Percentiles rank a stretch among this genome's conserved stretches.
Evolutionary conservation across 139 green algal species (phyloP).

Genomic region (Medakamo hakoo): DNA sequence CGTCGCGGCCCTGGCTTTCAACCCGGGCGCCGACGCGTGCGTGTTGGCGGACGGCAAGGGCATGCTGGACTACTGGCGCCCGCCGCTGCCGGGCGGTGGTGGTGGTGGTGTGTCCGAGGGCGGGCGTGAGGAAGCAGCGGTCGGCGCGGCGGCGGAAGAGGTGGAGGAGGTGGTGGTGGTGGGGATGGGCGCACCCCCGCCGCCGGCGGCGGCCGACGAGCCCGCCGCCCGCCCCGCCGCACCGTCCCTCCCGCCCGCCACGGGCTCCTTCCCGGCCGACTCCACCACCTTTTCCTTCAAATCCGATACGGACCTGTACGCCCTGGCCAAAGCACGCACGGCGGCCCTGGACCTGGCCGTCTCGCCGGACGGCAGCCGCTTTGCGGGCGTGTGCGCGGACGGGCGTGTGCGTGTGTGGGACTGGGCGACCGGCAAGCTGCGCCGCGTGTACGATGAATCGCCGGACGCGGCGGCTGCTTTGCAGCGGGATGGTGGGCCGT

Average conservation of each 20-base stretch:
- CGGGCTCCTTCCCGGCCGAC: conserved; percentile 23
- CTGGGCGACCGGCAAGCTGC: conserved; percentile 72
- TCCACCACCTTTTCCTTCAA: conserved; percentile 53
- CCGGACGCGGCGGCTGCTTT: conserved; percentile 63
- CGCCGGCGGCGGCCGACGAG: no score
- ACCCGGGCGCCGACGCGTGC: no score
- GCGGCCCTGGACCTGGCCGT: conserved; percentile 32
- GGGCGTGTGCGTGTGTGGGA: conserved; percentile 68
- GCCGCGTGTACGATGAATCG: conserved; percentile 70
- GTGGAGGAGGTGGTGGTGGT: no score
- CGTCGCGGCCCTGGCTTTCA: neutral
- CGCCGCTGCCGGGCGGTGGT: neutral
- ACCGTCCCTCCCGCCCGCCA: neutral
- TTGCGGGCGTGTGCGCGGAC: conserved; percentile 58
- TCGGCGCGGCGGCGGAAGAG: no score
- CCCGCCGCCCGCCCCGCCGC: no score
- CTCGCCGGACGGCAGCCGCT: conserved; percentile 63
- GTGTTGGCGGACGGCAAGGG: neutral
- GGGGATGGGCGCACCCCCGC: no score
- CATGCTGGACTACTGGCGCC: neutral
- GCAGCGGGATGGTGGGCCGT: conserved; percentile 20
- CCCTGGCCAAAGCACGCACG: conserved; percentile 70
- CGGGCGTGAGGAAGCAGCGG: no score
- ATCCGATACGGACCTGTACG: conserved; percentile 89
- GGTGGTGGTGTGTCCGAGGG: neutral